Conservation (phyloP, 208 protist species). For the Naegleria lovaniensis region DNA sequence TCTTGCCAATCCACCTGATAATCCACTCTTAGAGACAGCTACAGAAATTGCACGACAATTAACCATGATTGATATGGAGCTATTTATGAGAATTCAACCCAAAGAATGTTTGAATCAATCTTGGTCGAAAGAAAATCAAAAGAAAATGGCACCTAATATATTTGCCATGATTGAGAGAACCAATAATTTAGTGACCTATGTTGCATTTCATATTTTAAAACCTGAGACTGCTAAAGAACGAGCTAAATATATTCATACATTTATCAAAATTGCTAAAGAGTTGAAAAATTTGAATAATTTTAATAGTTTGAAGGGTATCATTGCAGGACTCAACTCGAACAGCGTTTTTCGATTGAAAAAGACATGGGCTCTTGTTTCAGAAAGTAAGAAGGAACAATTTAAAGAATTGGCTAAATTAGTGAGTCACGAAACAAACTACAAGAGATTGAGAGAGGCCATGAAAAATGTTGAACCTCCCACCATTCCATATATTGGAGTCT, state of each 20-base stretch:
- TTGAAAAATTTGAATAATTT: slow-evolving; percentile 14
- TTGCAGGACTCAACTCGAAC: not conserved
- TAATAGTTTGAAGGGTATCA: not conserved
- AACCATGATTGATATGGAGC: not conserved
- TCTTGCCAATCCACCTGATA: not conserved
- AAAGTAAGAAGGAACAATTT: not conserved
- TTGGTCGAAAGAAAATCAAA: not conserved
- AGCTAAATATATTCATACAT: not conserved
- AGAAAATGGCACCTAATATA: not conserved
- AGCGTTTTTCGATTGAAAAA: slow-evolving; percentile 17
- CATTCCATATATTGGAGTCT: slow-evolving; percentile 55
- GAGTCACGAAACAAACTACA: not conserved
- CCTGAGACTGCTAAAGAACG: not conserved
- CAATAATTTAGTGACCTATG: not conserved
- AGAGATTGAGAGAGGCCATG: not conserved
- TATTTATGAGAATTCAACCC: not conserved
- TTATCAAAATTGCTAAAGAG: not conserved
- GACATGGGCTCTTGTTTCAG: not conserved
- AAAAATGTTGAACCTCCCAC: not conserved
- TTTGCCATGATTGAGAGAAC: not conserved
- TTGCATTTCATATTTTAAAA: not conserved
- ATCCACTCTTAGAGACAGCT: not conserved
- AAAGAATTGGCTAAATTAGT: not conserved
- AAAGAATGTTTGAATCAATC: slow-evolving; percentile 5
- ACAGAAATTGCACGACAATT: slow-evolving; percentile 22